phyloP scores from a whole-genome alignment of 2,329 filamentous ascomycete species.

The Incumbomyces delicatus region DNA sequence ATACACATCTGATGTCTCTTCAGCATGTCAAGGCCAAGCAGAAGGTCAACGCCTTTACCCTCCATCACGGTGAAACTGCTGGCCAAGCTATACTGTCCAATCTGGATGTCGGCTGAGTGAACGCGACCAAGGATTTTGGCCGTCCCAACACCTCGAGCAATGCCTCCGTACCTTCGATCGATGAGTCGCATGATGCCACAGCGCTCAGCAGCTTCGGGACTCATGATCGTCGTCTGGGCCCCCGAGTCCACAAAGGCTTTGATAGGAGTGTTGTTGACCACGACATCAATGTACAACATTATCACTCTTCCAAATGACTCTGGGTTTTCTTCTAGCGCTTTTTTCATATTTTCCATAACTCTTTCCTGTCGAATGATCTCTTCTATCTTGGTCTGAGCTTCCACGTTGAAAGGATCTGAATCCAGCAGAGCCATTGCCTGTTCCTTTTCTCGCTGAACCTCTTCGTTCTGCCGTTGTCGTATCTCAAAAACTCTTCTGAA shows the following conservation, averaged over 20 bases:
- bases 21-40: conserved; percentile 92
- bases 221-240: conserved; percentile 98
- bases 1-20: conserved; percentile 91
- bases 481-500: conserved; percentile 65
- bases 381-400: conserved; percentile 84
- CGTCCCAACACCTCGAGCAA: conserved; percentile 88
- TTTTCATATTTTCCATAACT: conserved; percentile 91
- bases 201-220: conserved; percentile 75
- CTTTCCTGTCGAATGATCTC: conserved; percentile 94
- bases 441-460: conserved; percentile 66
- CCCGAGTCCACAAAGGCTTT: conserved; percentile 97
- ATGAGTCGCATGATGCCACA: conserved; percentile 96
- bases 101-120: conserved; percentile 89
- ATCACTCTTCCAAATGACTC: conserved; percentile 89
- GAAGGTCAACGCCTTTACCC: conserved; percentile 86
- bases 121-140: conserved; percentile 91
- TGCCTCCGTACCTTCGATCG: conserved; percentile 81
- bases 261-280: conserved; percentile 84
- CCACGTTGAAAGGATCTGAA: conserved; percentile 86
- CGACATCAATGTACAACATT: conserved; percentile 92
- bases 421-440: conserved; percentile 78
- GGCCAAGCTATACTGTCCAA: conserved; percentile 74
- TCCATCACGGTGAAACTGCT: conserved; percentile 99
- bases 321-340: conserved; percentile 93
- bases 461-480: conserved; percentile 59